Evolutionary conservation across 306 rosid species (phyloP), one percentile per base, ranked within the genome.

Genomic region (Quillaja saponaria): DNA sequence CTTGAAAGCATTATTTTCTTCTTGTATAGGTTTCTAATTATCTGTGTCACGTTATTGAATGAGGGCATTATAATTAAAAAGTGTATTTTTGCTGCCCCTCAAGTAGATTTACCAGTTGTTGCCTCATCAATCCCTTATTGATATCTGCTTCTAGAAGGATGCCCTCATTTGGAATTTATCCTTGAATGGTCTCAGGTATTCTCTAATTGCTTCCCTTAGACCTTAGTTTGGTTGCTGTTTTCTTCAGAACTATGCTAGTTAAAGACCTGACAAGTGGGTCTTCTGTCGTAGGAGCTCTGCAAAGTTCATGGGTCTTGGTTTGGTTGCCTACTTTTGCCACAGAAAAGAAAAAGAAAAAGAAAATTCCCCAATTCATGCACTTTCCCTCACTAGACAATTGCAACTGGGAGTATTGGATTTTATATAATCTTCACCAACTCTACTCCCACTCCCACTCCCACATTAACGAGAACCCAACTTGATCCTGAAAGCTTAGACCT

Each of bases 101-200:
- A 91, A 4, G 61, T 40, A 5, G 95, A 89, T 78, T 83, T 92
- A 51, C 78, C 87, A 6, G 80, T 84, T 3, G 74, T 92, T 55
- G 76, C 78, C 18, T 49, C 82, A 47, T 81, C 94, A 49, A 76
- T 85, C 62, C 96, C 99, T 35, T 66, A 37, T 33, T 78, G 77
- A 71, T 87, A 92, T 78, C 71, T 89, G 76, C 90, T 89, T 37
- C 64, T 94, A 44, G 97, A 94, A 80, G 80, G 75, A 41, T 81
- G 90, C 58, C 95, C 87, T 0, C 99, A 94, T 80, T 62, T 94
- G 74, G 99, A 94, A 82, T 94, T 89, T 71, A 71, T 89, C 45
- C 95, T 94, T 37, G 65, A 82, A 60, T 94, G 97, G 97, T 78
- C 74, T 83, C 96, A 85, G 95, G 99, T 88, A 68, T 53, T 49